Percentiles rank a stretch among this genome's conserved stretches.
These are phyloP conservation scores for Pichia inconspicua DNA, from an alignment of 1,139 yeast species.

Conservation along the genomic window DNA sequence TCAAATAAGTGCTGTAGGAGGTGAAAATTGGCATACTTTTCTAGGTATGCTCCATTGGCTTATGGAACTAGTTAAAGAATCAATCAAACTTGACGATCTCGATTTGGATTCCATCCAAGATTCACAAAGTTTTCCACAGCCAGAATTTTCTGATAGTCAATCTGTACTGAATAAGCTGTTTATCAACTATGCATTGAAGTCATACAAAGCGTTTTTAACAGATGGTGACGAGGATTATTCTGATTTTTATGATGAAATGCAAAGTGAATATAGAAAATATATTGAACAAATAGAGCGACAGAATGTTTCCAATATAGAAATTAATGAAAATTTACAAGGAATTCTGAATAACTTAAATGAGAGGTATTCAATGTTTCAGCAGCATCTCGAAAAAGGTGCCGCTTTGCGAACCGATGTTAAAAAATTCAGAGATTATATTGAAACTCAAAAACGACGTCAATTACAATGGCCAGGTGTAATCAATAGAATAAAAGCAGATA, in stretches of 20 bases:
- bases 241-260: conserved; percentile 48
- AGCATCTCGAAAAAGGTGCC: conserved; percentile 37
- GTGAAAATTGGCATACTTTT: conserved; percentile 81
- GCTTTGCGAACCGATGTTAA: conserved; percentile 66
- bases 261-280: conserved; percentile 40
- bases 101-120: conserved; percentile 26
- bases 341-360: conserved; percentile 32
- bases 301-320: conserved; percentile 36
- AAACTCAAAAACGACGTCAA: conserved; percentile 57
- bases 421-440: conserved; percentile 65
- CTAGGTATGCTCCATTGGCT: conserved; percentile 80
- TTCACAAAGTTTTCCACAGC: conserved; percentile 9
- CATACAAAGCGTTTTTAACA: conserved; percentile 56
- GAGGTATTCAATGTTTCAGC: conserved; percentile 35
- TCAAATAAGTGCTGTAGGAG: conserved; percentile 87
- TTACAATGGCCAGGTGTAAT: conserved; percentile 56
- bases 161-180: conserved; percentile 31
- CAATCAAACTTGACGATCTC: conserved; percentile 32
- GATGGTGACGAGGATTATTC: conserved; percentile 56
- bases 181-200: conserved; percentile 55
- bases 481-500: conserved; percentile 48
- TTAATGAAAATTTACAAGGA: conserved; percentile 35
- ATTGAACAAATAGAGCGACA: conserved; percentile 33
- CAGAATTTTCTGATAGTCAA: conserved; percentile 20
- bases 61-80: conserved; percentile 42